Conservation (phyloP, 257 asterid genomes). For the Penstemon barbatus region DNA sequence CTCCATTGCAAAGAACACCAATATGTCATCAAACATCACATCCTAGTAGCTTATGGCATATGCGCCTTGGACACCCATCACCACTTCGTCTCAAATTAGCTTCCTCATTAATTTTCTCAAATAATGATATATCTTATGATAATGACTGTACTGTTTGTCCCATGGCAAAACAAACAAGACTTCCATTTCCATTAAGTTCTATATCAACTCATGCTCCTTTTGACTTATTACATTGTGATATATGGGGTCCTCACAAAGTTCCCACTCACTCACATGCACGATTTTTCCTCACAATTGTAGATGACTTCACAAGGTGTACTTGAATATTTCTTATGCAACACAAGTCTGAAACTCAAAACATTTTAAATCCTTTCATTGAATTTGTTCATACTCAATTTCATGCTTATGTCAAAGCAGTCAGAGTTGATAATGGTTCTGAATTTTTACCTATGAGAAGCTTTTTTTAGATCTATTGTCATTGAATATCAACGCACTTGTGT, state of each 20-base stretch:
- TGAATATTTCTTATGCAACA: slow-evolving; percentile 1
- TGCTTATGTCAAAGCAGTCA: not conserved
- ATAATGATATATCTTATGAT: not conserved
- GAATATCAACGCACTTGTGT: not conserved
- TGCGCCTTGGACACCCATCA: not conserved
- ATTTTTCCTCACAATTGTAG: not conserved
- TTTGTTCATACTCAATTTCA: not conserved
- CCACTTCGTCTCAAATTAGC: not conserved
- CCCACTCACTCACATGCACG: not conserved
- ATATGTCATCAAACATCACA: not conserved
- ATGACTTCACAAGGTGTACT: slow-evolving; percentile 3
- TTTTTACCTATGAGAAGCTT: not conserved
- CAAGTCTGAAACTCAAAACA: not conserved
- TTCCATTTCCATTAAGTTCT: slow-evolving; percentile 6
- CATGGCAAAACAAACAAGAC: slow-evolving; percentile 5
- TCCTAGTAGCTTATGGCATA: not conserved
- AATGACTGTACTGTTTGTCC: slow-evolving; percentile 3
- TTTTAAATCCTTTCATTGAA: not conserved
- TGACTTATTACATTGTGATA: not conserved
- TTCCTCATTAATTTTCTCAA: not conserved
- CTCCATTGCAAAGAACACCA: not conserved
- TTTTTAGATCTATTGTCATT: not conserved
- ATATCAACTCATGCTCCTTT: not conserved
- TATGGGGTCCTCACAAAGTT: not conserved
- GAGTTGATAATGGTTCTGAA: not conserved